phyloP scores from a whole-genome alignment of 345 rosid species.

The Cardamine chenopodiifolia region DNA sequence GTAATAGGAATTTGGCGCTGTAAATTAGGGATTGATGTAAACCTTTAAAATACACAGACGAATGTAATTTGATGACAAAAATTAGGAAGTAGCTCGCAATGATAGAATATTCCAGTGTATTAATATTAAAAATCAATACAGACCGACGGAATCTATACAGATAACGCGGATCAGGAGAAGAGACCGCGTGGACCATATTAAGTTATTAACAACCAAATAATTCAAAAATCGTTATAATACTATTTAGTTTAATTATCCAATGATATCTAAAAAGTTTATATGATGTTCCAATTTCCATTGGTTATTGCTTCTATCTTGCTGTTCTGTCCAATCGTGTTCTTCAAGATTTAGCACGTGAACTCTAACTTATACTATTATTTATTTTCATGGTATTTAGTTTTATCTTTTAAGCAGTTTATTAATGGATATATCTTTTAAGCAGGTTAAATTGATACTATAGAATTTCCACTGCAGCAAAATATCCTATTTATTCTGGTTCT shows the following conservation, averaged over 20 bases:
- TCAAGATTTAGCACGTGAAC: constrained; percentile 42
- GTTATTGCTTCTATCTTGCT: constrained; percentile 40
- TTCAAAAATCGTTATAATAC: constrained; percentile 34
- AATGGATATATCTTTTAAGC: neutral
- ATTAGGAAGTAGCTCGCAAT: neutral
- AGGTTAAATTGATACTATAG: neutral
- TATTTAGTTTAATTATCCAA: constrained; percentile 39
- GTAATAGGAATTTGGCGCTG: neutral
- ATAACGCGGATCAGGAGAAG: constrained; percentile 35
- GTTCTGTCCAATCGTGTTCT: constrained; percentile 44
- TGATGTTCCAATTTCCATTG: constrained; percentile 39
- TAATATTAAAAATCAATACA: neutral
- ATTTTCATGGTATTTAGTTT: constrained; percentile 3
- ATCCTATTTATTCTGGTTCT: neutral
- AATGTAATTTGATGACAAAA: constrained; percentile 13
- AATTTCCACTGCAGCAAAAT: neutral
- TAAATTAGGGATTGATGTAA: neutral
- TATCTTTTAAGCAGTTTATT: neutral
- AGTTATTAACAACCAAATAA: constrained; percentile 36
- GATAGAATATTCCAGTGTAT: neutral
- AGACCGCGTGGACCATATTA: constrained; percentile 43
- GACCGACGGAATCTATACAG: constrained; percentile 33
- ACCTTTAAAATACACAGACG: neutral
- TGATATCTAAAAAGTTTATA: constrained; percentile 10
- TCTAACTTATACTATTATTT: constrained; percentile 2